Conservation (phyloP, 2,329 filamentous ascomycete genomes). For the Coniochaeta sp. region DNA sequence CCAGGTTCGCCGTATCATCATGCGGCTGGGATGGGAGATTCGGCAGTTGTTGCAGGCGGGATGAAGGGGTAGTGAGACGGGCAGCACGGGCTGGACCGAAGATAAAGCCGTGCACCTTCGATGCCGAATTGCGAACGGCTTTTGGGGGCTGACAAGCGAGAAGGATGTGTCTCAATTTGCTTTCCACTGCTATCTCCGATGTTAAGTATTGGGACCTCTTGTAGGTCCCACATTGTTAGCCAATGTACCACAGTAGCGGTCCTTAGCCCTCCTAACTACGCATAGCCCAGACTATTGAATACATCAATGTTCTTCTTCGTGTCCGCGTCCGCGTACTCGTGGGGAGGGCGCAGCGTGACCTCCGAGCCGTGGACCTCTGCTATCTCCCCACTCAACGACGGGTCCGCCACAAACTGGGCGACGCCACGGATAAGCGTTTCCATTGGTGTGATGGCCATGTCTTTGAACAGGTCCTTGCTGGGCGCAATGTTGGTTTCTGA, state of each 20-base stretch:
- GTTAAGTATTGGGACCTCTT: no score
- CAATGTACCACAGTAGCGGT: no score
- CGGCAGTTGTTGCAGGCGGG: no score
- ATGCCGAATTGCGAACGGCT: no score
- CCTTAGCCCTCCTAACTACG: no score
- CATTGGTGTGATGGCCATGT: slow-evolving; percentile 45
- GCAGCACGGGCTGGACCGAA: no score
- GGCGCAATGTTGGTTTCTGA: slow-evolving; percentile 40
- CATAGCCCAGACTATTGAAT: slow-evolving; percentile 40
- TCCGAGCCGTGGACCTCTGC: slow-evolving; percentile 43
- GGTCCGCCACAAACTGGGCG: slow-evolving; percentile 30
- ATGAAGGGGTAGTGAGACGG: no score
- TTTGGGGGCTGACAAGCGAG: no score
- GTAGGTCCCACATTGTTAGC: no score
- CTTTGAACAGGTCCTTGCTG: slow-evolving; percentile 32
- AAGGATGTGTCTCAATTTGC: no score
- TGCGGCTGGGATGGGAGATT: neutral
- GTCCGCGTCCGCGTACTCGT: slow-evolving; percentile 40
- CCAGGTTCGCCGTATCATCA: neutral
- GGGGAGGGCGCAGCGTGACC: slow-evolving; percentile 37
- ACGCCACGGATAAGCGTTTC: slow-evolving; percentile 37
- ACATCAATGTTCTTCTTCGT: slow-evolving; percentile 36
- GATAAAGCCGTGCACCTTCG: no score
- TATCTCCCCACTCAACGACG: slow-evolving; percentile 33
- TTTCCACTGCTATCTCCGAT: no score